Evolutionary conservation across 78 protist genomes (phyloP), one percentile per base, ranked within the genome.

Genomic region (Dictyostelium citrinum): DNA sequence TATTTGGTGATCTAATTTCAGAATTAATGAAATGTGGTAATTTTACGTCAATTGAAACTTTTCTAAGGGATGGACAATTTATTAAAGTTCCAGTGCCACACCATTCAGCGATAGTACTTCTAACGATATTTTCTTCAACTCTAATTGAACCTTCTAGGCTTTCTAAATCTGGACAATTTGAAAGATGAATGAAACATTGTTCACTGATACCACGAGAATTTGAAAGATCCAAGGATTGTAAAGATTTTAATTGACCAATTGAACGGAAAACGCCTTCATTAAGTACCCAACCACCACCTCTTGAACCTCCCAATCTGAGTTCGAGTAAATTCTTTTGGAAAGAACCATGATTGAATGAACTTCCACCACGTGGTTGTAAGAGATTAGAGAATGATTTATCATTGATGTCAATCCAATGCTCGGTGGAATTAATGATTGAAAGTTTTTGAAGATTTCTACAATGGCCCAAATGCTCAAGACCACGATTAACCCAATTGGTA

Each of bases 241-340:
- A 45, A 5, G 70, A 27, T 10, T 9, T 14, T 35, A 88, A 29
- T 46, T 60, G 55, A 17, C 86, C 93, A 46, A 88, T 88, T 39
- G 76, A 6, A 6, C 22, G 37, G 71, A 88, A 88, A 12, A 88
- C 61, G 5, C 20, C 60, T 67, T 88, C 93, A 31, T 88, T 79
- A 2, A 88, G 58, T 7, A 88, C n/a, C 93, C 84, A 78, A n/a
- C 93, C 93, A 35, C 93, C 93, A 45, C 85, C 93, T 43, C 93
- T 67, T 20, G 82, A 68, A 14, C 93, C 93, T 12, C 93, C 93
- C 2, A 88, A 33, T 11, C 93, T 31, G 24, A 88, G 51, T 31
- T 88, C 84, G 2, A 49, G 46, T n/a, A 88, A 31, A 8, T 86
- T 51, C 14, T 22, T 49, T 64, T 64, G 72, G 17, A 64, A 27